Conservation (phyloP, 169 alveolate genomes). For the Eimeria praecox region DNA sequence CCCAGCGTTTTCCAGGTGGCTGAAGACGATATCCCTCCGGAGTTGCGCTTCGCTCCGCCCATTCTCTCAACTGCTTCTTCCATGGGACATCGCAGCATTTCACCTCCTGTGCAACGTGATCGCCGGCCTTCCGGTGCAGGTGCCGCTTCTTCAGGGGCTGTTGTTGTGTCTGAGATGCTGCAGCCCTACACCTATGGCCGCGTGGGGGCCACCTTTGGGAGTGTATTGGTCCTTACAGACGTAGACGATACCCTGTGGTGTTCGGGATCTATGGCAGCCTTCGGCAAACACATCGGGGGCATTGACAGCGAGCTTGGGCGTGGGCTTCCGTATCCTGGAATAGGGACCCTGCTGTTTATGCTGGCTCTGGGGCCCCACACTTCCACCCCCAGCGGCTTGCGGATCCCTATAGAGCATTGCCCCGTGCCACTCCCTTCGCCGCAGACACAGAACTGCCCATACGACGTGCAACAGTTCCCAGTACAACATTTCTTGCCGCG, state of each 20-base stretch:
- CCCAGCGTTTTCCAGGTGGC: constrained; percentile 65
- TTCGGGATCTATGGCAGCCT: constrained; percentile 69
- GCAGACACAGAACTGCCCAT: constrained; percentile 31
- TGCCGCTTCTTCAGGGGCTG: not conserved
- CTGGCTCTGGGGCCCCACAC: constrained; percentile 77
- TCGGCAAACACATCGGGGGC: constrained; percentile 71
- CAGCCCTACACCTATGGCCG: constrained; percentile 31
- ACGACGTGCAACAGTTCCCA: not conserved
- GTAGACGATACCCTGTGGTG: constrained; percentile 80
- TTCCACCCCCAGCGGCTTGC: constrained; percentile 52
- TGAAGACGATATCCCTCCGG: not conserved
- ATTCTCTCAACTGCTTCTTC: not conserved
- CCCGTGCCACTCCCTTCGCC: constrained; percentile 35
- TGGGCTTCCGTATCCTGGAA: constrained; percentile 77
- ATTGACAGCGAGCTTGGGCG: constrained; percentile 59
- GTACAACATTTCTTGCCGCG: constrained; percentile 55
- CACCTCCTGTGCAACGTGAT: not conserved
- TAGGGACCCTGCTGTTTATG: constrained; percentile 56
- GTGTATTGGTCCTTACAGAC: constrained; percentile 60
- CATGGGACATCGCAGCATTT: constrained; percentile 37
- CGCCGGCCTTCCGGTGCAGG: not conserved
- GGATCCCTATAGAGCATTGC: constrained; percentile 44
- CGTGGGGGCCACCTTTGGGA: constrained; percentile 48
- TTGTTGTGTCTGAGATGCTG: constrained; percentile 5
- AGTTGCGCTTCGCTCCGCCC: not conserved